phyloP scores from a whole-genome alignment of 345 rosid genomes.

The Citrus medica region DNA sequence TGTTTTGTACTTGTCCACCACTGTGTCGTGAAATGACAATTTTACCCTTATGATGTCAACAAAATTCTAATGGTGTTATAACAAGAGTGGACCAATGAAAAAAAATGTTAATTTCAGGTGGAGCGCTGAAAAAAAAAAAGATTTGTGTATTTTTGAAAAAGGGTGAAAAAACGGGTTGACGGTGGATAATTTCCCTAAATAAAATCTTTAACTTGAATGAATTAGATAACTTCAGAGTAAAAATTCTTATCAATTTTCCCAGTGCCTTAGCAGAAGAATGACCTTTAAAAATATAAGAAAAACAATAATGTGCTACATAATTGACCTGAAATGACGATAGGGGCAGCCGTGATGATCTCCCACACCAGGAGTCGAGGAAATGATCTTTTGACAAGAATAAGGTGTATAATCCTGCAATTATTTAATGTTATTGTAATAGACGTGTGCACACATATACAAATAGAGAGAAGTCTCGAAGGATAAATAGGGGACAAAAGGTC shows the following conservation, averaged over 20 bases:
- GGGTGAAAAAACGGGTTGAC: rapidly evolving
- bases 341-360: constrained; percentile 98
- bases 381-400: constrained; percentile 85
- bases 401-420: constrained; percentile 89
- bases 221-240: neutral
- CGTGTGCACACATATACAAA: neutral
- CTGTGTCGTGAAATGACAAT: too few species aligned
- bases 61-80: too few species aligned
- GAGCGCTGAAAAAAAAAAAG: too few species aligned
- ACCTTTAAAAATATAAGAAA: neutral
- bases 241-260: neutral
- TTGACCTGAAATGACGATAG: constrained; percentile 87
- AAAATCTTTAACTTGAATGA: neutral
- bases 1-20: too few species aligned
- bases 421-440: neutral
- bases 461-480: neutral
- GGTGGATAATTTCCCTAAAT: too few species aligned
- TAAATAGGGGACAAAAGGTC: neutral
- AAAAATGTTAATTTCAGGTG: too few species aligned
- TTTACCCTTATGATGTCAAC: too few species aligned
- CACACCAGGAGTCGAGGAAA: constrained; percentile 68
- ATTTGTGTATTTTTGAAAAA: too few species aligned
- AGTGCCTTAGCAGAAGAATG: neutral
- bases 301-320: constrained; percentile 1
- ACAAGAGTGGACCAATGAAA: too few species aligned